Evolutionary conservation across 495 filamentous ascomycete genomes (phyloP).

Genomic region (Hypomontagnella monticulosa): DNA sequence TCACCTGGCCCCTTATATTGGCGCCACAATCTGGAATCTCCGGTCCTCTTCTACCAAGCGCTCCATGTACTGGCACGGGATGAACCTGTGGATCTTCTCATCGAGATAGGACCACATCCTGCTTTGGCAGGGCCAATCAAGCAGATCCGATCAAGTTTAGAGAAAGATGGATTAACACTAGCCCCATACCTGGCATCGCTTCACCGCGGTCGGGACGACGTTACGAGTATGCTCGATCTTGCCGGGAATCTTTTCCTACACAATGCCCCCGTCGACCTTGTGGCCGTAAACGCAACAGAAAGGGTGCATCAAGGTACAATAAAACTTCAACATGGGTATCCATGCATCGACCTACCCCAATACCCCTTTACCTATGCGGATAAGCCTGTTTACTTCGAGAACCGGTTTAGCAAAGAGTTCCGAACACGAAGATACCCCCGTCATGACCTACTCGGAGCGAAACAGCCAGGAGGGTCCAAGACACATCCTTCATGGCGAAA

Average conservation of each 20-base stretch:
- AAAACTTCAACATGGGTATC: conserved; percentile 6
- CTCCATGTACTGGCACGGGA: conserved; percentile 46
- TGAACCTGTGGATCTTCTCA: conserved; percentile 17
- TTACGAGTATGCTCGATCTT: conserved; percentile 6
- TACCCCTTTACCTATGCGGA: conserved; percentile 24
- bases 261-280: conserved; percentile 12
- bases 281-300: conserved; percentile 24
- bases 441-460: conserved; percentile 63
- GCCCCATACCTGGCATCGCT: conserved; percentile 47
- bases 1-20: conserved; percentile 46
- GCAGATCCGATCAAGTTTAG: conserved; percentile 55
- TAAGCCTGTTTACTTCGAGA: conserved; percentile 44
- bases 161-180: too few species aligned
- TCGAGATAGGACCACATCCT: conserved; percentile 40
- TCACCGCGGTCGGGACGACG: conserved; percentile 14
- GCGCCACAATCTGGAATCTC: conserved; percentile 52
- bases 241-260: conserved; percentile 21
- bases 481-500: conserved; percentile 61
- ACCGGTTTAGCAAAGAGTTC: conserved; percentile 56
- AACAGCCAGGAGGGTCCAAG: conserved; percentile 52
- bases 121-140: conserved; percentile 57
- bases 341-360: conserved; percentile 9
- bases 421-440: conserved; percentile 49
- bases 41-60: conserved; percentile 50
- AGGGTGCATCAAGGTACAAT: neutral